These are phyloP conservation scores for Epicoccum sorghinum DNA, from an alignment of 2,329 filamentous ascomycete genomes.

Conservation along the genomic window DNA sequence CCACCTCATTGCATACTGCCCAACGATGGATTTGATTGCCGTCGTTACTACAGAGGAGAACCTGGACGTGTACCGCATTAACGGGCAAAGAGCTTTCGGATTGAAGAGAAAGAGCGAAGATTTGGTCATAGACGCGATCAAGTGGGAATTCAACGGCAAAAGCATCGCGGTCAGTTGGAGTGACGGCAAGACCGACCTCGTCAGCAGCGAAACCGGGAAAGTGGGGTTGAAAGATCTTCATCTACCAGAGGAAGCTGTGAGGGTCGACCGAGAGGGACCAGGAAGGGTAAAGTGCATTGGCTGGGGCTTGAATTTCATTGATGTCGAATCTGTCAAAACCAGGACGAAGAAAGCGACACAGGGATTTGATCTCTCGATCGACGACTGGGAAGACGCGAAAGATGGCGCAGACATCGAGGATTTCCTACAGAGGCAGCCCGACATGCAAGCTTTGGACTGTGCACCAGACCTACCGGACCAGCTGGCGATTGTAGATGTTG, in stretches of 20 bases:
- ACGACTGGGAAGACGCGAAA: constrained; percentile 43
- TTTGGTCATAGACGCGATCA: constrained; percentile 44
- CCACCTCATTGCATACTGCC: constrained; percentile 74
- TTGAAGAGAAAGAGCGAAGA: constrained; percentile 49
- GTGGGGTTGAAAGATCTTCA: constrained; percentile 67
- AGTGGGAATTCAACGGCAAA: constrained; percentile 63
- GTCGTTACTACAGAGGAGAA: constrained; percentile 71
- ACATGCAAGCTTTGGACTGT: constrained; percentile 41
- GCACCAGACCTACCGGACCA: constrained; percentile 48
- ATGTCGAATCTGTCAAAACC: constrained; percentile 52
- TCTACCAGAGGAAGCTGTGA: constrained; percentile 16
- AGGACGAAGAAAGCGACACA: constrained; percentile 41
- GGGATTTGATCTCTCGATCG: constrained; percentile 32
- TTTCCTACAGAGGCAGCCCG: constrained; percentile 47
- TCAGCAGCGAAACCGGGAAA: constrained; percentile 82
- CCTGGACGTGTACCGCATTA: constrained; percentile 78
- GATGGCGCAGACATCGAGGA: constrained; percentile 47
- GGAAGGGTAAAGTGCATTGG: constrained; percentile 54
- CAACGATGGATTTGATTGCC: constrained; percentile 82
- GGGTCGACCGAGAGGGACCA: not conserved
- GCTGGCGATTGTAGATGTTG: constrained; percentile 50
- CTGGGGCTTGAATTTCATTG: constrained; percentile 63
- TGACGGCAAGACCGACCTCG: constrained; percentile 76
- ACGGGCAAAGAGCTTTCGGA: constrained; percentile 72
- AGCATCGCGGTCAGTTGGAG: constrained; percentile 84